Conservation (phyloP, 805 yeast species). For the Kluyveromyces starmeri region DNA sequence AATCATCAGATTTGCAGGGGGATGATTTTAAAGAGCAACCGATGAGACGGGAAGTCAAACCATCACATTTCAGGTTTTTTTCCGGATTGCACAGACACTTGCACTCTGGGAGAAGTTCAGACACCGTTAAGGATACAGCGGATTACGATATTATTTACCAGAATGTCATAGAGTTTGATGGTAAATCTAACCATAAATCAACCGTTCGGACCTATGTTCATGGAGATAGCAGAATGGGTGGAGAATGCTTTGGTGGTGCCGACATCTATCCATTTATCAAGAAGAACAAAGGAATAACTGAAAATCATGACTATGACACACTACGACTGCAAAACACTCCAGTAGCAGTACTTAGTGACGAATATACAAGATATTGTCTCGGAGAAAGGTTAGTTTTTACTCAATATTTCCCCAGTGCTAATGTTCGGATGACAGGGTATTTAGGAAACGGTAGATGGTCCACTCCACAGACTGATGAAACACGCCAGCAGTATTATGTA, state of each 20-base stretch:
- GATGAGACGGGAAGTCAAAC: too few relatives aligned
- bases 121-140: too few relatives aligned
- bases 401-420: constrained; percentile 7
- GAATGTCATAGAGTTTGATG: constrained; percentile 1
- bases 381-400: constrained; percentile 2
- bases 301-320: constrained; percentile 8
- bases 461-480: neutral
- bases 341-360: constrained; percentile 3
- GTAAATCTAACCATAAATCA: neutral
- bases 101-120: neutral
- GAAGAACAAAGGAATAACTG: neutral
- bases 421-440: constrained; percentile 14
- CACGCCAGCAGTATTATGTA: neutral
- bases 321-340: neutral
- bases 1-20: too few relatives aligned
- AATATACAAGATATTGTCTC: neutral
- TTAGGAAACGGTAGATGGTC: constrained; percentile 17
- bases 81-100: neutral
- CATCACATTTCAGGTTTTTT: neutral
- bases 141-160: neutral
- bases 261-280: constrained; percentile 4
- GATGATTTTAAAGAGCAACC: too few relatives aligned
- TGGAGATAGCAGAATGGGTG: neutral
- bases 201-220: neutral
- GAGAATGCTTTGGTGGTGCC: neutral